Percentiles rank a stretch among this genome's conserved stretches.
These are phyloP conservation scores for Xylaria arbuscula DNA, from an alignment of 2,329 filamentous ascomycete species.

Conservation along the genomic window DNA sequence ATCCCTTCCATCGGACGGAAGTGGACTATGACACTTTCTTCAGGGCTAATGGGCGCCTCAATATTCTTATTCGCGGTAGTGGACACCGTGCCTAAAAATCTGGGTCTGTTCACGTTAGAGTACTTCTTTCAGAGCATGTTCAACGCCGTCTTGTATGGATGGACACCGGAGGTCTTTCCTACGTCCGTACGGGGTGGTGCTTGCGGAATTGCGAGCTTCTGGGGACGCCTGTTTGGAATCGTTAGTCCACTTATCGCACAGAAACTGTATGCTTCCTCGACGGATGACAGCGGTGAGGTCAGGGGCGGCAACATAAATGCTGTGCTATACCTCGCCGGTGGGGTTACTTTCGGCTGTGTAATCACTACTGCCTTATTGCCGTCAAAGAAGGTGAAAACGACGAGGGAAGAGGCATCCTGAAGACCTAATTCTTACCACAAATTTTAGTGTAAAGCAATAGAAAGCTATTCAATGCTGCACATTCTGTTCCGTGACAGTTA, in stretches of 20 bases:
- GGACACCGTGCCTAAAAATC: conserved; percentile 57
- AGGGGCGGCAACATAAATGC: conserved; percentile 25
- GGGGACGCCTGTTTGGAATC: conserved; percentile 30
- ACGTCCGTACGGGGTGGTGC: conserved; percentile 66
- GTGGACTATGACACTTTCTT: conserved; percentile 29
- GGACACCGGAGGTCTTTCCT: conserved; percentile 68
- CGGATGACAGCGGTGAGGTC: neutral
- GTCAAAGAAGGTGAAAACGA: conserved; percentile 15
- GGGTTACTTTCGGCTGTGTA: conserved; percentile 29
- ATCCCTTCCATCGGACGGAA: conserved; percentile 30
- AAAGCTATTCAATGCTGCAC: too few relatives aligned
- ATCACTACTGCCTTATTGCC: conserved; percentile 26
- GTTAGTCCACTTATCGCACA: conserved; percentile 28
- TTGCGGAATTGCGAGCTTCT: conserved; percentile 52
- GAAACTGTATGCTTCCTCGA: conserved; percentile 25
- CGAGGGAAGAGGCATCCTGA: neutral
- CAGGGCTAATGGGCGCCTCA: conserved; percentile 27
- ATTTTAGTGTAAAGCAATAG: neutral
- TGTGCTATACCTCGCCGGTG: conserved; percentile 31
- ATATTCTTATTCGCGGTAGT: conserved; percentile 32
- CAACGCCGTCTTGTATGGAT: conserved; percentile 56
- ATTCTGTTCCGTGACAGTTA: too few relatives aligned
- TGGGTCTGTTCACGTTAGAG: conserved; percentile 50
- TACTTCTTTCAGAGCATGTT: conserved; percentile 56
- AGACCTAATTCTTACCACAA: neutral